A percentile compares a stretch with the other conserved stretches of the same genome.
phyloP scores from a whole-genome alignment of 495 filamentous ascomycete genomes.

The Ramalina intermedia region DNA sequence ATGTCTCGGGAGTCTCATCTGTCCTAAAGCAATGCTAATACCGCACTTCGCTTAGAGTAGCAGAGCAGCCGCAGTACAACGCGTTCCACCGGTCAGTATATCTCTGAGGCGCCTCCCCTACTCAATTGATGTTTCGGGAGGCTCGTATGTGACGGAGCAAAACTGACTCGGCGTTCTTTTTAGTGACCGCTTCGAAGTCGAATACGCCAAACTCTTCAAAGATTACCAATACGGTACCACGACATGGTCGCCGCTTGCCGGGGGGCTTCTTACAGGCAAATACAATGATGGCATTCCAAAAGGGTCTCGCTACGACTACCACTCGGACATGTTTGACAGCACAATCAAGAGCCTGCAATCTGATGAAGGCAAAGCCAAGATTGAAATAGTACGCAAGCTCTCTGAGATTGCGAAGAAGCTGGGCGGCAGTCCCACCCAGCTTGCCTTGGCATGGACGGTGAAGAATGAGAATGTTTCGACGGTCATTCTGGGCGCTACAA shows the following conservation, averaged over 20 bases:
- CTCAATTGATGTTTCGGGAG: too few relatives aligned
- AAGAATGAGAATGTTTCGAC: conserved; percentile 61
- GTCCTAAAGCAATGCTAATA: too few relatives aligned
- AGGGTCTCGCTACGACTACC: conserved; percentile 28
- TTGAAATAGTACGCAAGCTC: conserved; percentile 17
- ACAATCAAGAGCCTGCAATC: conserved; percentile 18
- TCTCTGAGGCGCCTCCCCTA: too few relatives aligned
- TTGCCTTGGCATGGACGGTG: conserved; percentile 63
- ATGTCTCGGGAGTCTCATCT: too few relatives aligned
- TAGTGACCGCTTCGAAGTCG: conserved; percentile 54
- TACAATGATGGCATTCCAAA: conserved; percentile 48
- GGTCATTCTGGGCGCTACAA: conserved; percentile 65
- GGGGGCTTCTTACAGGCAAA: conserved; percentile 67
- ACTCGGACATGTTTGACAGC: conserved; percentile 24
- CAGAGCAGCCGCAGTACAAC: conserved; percentile 82
- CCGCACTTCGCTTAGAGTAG: conserved; percentile 20
- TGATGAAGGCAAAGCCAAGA: conserved; percentile 16
- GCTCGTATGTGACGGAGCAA: too few relatives aligned
- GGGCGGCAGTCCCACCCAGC: conserved; percentile 45
- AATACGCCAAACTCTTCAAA: conserved; percentile 53
- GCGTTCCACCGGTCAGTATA: conserved; percentile 37
- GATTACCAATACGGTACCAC: conserved; percentile 57
- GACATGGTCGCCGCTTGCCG: conserved; percentile 55
- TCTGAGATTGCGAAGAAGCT: conserved; percentile 47
- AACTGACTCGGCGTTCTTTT: too few relatives aligned